A percentile compares a stretch with the other conserved stretches of the same genome.
Conservation (phyloP, 768 basidiomycete genomes). For the Pleurotus tuber-regium region DNA sequence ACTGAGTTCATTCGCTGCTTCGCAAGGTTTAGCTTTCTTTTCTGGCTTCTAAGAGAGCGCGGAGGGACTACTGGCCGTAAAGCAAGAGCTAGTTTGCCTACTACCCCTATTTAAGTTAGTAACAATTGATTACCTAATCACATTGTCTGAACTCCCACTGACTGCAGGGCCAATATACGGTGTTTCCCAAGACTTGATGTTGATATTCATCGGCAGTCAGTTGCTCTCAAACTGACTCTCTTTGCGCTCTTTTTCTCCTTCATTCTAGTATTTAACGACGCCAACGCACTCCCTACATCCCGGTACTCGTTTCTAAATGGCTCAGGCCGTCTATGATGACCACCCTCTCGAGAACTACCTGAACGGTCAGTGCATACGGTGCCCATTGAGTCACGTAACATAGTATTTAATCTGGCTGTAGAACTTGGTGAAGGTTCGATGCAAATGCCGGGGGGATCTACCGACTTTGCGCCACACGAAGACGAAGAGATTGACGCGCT, state of each 20-base stretch:
- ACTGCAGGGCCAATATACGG: background rate
- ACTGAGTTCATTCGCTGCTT: too few species aligned
- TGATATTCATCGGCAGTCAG: conserved; percentile 7
- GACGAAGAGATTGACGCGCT: conserved; percentile 8
- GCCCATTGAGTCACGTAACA: too few species aligned
- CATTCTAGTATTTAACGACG: conserved; percentile 4
- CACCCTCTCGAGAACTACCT: conserved; percentile 76
- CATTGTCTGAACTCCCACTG: background rate
- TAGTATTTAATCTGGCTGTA: conserved; percentile 5
- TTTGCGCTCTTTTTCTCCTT: background rate
- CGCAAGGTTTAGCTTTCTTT: background rate
- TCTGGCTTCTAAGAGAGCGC: background rate
- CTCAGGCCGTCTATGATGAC: conserved; percentile 74
- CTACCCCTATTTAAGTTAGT: conserved; percentile 4
- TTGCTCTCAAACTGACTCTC: background rate
- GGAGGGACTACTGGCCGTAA: background rate
- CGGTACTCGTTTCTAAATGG: conserved; percentile 45
- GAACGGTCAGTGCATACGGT: conserved; percentile 42
- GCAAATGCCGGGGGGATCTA: conserved; percentile 12
- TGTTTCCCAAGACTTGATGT: conserved; percentile 1
- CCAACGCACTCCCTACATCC: conserved; percentile 15
- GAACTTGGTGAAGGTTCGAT: conserved; percentile 12
- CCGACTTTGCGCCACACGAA: conserved; percentile 7
- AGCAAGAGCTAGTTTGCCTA: background rate
- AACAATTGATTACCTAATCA: conserved; percentile 4